Evolutionary conservation across 352 stramenopile genomes (phyloP), one percentile per base, ranked within the genome.

Genomic region (Pythium aphanidermatum): DNA sequence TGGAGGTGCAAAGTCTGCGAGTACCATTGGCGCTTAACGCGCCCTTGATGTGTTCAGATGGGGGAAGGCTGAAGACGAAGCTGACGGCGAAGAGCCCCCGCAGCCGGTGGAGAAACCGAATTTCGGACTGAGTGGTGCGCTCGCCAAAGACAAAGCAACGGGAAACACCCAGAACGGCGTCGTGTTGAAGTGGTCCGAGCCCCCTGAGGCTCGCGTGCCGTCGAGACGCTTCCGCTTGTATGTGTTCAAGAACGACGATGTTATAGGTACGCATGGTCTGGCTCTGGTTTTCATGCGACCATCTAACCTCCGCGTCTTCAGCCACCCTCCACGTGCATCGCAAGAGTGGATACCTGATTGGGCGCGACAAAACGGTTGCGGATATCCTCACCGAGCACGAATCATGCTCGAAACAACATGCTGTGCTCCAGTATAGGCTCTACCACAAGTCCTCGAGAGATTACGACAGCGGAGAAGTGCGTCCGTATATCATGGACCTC

Each of bases 401-500:
- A 34, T 97, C 80, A 30, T 95, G 95, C 67, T 98, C 90, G 3
- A 97, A 97, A 44, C 96, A 99, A 74, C 96, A 99, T 64, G 95
- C 95, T 1, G 96, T 99, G 31, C 58, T 99, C 27, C 96, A 99
- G 70, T 98, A 95, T 59, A 74, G 91, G 16, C 57, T 92, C 40
- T 85, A 79, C 37, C 75, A 93, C 55, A 84, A 76, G 42, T 63
- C 75, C 24, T 79, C 65, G 21, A 53, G 63, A 9, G 73, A 87
- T 41, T 55, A 62, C 38, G 78, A 74, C 39, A 51, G 69, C 45
- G 74, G 77, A 35, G 63, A 87, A 21, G 78, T 93, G 54, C 73
- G 75, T 19, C 96, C 96, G 4, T 99, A 99, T 75, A 70, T 99
- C 31, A 94, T 99, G 86, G 96, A 99, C 68, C 74, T 99, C 23